Evolutionary conservation across 805 yeast genomes (phyloP), one percentile per base, ranked within the genome.

Genomic region (Naumovozyma dairenensis): DNA sequence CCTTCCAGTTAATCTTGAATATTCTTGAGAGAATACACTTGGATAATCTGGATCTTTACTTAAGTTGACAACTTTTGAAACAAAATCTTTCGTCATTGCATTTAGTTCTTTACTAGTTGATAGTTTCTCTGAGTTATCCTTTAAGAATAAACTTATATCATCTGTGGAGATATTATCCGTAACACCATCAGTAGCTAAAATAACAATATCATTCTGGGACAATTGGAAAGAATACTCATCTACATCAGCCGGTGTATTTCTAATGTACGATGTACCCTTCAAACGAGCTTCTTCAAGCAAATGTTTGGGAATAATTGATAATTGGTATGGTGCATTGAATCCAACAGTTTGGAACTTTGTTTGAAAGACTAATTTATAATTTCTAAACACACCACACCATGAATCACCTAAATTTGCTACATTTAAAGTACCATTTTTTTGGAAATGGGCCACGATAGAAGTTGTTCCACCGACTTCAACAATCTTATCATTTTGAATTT

Each of bases 381-480:
- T 63, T 43, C 98, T 67, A 53, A 86, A 81, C 3, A 87, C 72
- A 13, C 94, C 87, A 55, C 84, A 83, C 80, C 96, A 92, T 4
- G 96, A 86, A 57, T 89, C 98, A 8, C 98, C 98, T 34, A 89
- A 60, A 49, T 92, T 89, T 6, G 89, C 79, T 0, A 84, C 78
- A 28, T 63, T 60, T 24, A 89, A 53, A 7, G 42, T 43, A 20
- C 77, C 77, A 9, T 69, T 60, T 6, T 65, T 63, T 0, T 75
- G 63, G 32, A 81, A 64, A 8, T 79, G 67, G 1, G 95, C 97
- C 33, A 81, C 69, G 48, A 95, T 83, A 3, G 93, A 85, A 1
- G 98, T 89, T 2, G 96, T 85, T 13, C 96, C 92, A 3, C 98
- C 98, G 20, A 87, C 93, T 52, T 77, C 71, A 5, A 80, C 93